Percentiles rank a stretch among this genome's conserved stretches.
Conservation (phyloP, 2,329 filamentous ascomycete genomes). For the Botrytis fragariae region DNA sequence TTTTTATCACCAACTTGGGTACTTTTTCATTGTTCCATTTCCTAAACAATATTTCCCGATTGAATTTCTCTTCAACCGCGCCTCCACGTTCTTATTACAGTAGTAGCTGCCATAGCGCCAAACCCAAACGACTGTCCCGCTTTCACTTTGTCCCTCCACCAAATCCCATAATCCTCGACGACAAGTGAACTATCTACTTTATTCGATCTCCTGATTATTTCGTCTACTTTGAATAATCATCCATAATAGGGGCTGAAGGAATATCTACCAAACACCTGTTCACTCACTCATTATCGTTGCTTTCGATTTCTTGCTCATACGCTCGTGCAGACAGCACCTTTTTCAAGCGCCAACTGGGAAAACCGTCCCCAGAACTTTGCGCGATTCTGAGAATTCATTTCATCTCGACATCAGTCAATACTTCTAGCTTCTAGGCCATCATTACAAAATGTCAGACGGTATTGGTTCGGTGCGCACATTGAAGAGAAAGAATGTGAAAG, state of each 20-base stretch:
- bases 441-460: constrained; percentile 49
- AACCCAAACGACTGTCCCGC: constrained; percentile 21
- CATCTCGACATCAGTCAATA: neutral
- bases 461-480: constrained; percentile 74
- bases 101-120: constrained; percentile 16
- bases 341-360: constrained; percentile 16
- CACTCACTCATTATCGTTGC: neutral
- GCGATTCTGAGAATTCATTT: constrained; percentile 12
- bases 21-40: constrained; percentile 9
- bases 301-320: neutral
- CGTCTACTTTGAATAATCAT: neutral
- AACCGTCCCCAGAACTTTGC: constrained; percentile 13
- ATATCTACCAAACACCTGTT: neutral
- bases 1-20: neutral
- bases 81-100: constrained; percentile 9
- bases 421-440: constrained; percentile 3
- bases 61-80: constrained; percentile 12
- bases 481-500: constrained; percentile 99
- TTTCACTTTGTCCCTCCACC: constrained; percentile 22
- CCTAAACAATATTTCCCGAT: neutral
- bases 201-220: constrained; percentile 9
- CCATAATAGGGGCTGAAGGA: neutral
- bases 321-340: constrained; percentile 11
- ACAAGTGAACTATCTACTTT: constrained; percentile 11
- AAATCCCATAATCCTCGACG: constrained; percentile 17